phyloP scores from a whole-genome alignment of 2,329 filamentous ascomycete genomes.

The Gnomoniopsis smithogilvyi region DNA sequence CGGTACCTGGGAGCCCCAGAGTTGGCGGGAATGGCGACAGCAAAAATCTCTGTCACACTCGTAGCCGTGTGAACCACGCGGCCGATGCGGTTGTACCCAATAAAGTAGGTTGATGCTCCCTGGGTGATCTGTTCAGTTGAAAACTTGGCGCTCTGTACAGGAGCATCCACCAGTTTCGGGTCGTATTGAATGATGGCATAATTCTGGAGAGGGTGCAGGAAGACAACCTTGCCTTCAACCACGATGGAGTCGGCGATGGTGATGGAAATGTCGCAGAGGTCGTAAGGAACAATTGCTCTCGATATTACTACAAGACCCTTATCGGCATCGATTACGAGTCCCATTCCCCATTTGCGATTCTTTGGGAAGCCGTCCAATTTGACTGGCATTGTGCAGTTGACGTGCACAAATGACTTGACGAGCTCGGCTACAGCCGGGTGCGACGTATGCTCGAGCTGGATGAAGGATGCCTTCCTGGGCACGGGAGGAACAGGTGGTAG shows the following conservation, averaged over 20 bases:
- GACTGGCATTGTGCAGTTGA: constrained; percentile 88
- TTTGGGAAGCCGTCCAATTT: constrained; percentile 98
- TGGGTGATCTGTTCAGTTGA: constrained; percentile 82
- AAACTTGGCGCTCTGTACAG: constrained; percentile 83
- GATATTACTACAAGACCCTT: constrained; percentile 95
- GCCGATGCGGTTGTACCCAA: constrained; percentile 96
- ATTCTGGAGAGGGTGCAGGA: constrained; percentile 94
- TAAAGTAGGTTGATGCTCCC: constrained; percentile 91
- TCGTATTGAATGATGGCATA: constrained; percentile 96
- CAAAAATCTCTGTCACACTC: constrained; percentile 93
- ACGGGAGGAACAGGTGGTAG: constrained; percentile 71
- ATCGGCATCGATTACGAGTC: constrained; percentile 93
- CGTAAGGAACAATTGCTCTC: constrained; percentile 84
- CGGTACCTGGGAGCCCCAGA: constrained; percentile 82
- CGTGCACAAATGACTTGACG: constrained; percentile 90
- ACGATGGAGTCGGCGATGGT: constrained; percentile 97
- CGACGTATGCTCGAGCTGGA: constrained; percentile 83
- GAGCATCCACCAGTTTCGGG: constrained; percentile 85
- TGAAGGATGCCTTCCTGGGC: constrained; percentile 81
- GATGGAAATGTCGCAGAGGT: constrained; percentile 92
- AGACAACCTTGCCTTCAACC: constrained; percentile 89
- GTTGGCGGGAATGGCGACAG: constrained; percentile 93
- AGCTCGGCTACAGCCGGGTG: constrained; percentile 90
- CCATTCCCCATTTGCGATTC: constrained; percentile 91
- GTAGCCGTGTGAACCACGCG: constrained; percentile 92